Evolutionary conservation across 805 yeast genomes (phyloP).

Genomic region (Sungouiozyma intestinalis): DNA sequence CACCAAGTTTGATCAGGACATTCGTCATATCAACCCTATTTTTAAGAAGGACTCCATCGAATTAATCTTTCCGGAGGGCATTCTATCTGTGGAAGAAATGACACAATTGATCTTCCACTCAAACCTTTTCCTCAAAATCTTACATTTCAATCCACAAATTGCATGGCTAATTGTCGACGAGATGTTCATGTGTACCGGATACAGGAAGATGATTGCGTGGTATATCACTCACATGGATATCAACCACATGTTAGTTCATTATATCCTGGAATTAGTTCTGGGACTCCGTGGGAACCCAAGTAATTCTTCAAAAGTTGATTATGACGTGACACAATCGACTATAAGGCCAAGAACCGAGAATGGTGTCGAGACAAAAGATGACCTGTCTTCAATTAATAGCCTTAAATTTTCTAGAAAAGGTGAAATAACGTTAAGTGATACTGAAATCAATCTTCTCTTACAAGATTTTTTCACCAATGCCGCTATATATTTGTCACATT

Average conservation of each 20-base stretch:
- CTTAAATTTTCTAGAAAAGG: constrained; percentile 49
- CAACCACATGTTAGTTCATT: constrained; percentile 46
- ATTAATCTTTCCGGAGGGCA: background rate
- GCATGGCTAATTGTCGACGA: constrained; percentile 56
- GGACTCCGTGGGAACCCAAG: constrained; percentile 40
- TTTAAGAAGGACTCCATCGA: background rate
- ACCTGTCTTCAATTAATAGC: too few species aligned
- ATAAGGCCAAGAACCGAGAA: too few species aligned
- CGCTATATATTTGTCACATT: constrained; percentile 33
- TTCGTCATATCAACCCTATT: background rate
- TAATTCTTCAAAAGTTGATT: constrained; percentile 4
- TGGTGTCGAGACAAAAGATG: constrained; percentile 10
- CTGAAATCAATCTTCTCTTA: constrained; percentile 55
- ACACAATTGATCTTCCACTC: background rate
- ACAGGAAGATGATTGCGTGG: constrained; percentile 56
- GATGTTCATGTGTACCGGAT: constrained; percentile 57
- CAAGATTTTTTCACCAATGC: constrained; percentile 61
- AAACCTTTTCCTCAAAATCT: constrained; percentile 36
- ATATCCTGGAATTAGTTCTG: constrained; percentile 48
- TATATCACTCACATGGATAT: constrained; percentile 52
- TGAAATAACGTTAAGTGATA: constrained; percentile 38
- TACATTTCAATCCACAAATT: constrained; percentile 41
- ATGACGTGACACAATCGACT: constrained; percentile 1
- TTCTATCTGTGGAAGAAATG: background rate
- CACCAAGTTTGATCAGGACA: constrained; percentile 34